Base-by-base conservation (phyloP, 2,329 filamentous ascomycete genomes). In the Nemania diffusa region DNA sequence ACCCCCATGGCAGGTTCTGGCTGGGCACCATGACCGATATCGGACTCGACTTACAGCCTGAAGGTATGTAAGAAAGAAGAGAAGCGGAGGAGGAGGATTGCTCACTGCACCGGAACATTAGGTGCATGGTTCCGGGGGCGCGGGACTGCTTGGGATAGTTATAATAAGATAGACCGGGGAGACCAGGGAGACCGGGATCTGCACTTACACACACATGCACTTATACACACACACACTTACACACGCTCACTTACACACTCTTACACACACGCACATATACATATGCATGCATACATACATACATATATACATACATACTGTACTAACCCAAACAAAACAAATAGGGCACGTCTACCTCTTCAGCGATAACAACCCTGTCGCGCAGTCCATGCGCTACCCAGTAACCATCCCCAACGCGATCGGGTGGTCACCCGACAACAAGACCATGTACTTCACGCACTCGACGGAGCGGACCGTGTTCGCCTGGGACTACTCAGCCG, bases 21-120 rank as follows among this genome's bases (percentile, higher is more conserved):
- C 84, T 94, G 5, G 93, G 93, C 7, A 88, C 88, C 69, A 97
- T 97, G 92, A 96, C 93, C 69, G 93, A 97, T 75, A 87, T 88
- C 73, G 80, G 79, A 17, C 72, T 81, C 22, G 85, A 86, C 37
- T 79, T 92, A 62, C 83, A 89, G 74, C 82, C 88, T 52, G 86
- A 90, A 78, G 86, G 87, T 87, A 73, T 57, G 67, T 27, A n/a
- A 27, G 15, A 11, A 24, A 29, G 5, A 22, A 51, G 13, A n/a
- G 6, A 40, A 15, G 11, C 34, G 37, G 22, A 77, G 37, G 24
- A 9, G 15, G 81, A 59, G 27, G 4, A 22, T 44, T 24, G 13
- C 20, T 46, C 34, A n/a, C 27, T 20, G 27, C 4, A 32, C 15
- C 40, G 40, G n/a, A n/a, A n/a, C n/a, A n/a, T n/a, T n/a, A n/a